phyloP scores from a whole-genome alignment of 2,329 filamentous ascomycete species.

The Magnaporthiopsis poae region DNA sequence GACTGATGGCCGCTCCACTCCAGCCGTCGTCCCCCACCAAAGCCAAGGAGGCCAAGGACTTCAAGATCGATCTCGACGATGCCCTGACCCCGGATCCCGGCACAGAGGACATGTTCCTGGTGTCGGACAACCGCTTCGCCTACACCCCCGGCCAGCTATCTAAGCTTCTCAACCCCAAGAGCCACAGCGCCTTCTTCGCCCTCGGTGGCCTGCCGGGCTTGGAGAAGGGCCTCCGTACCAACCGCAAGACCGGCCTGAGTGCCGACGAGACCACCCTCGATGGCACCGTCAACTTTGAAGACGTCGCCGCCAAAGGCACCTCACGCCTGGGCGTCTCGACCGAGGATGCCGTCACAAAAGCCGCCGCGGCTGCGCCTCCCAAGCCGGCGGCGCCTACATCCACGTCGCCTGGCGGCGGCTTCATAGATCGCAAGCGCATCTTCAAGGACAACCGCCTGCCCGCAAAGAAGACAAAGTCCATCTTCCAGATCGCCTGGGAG shows the following conservation, averaged over 20 bases:
- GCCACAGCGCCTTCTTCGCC: conserved; percentile 61
- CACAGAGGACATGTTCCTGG: conserved; percentile 58
- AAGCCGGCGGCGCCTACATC: background rate
- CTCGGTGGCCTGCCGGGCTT: conserved; percentile 63
- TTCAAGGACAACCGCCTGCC: conserved; percentile 7
- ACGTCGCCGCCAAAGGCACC: conserved; percentile 36
- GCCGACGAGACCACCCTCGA: conserved; percentile 56
- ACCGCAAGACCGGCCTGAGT: conserved; percentile 56
- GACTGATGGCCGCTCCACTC: background rate
- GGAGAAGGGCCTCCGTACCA: conserved; percentile 61
- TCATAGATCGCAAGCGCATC: conserved; percentile 6
- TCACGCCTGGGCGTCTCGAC: conserved; percentile 21
- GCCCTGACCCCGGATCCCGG: conserved; percentile 61
- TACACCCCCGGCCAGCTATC: conserved; percentile 63
- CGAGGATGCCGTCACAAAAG: conserved; percentile 13
- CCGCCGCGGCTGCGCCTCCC: background rate
- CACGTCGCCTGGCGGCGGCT: background rate
- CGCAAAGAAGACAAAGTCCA: conserved; percentile 7
- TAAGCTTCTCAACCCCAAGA: conserved; percentile 75
- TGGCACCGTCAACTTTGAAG: conserved; percentile 58
- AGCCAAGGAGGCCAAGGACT: conserved; percentile 7
- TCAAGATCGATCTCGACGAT: conserved; percentile 30
- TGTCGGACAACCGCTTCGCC: conserved; percentile 60
- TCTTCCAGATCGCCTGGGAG: conserved; percentile 46
- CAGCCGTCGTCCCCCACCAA: background rate